Base-by-base conservation (phyloP, 1,284 basidiomycete species). In the Ustilago shanxiensis region DNA sequence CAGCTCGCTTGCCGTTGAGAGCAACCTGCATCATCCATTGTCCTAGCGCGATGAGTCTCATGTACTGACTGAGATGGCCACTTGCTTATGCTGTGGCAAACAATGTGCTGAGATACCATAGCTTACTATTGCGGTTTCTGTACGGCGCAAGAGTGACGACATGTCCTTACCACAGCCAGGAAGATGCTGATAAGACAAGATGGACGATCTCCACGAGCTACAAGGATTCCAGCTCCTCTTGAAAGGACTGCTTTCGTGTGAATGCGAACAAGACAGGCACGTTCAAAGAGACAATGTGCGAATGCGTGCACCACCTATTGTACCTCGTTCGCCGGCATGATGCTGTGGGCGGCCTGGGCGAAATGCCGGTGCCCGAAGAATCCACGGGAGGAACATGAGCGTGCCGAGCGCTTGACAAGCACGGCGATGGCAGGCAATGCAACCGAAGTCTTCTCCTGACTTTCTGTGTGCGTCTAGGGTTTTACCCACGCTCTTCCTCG, bases 1-100 rank as follows among this genome's bases (percentile, higher is more conserved):
- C 49, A 29, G 5, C 35, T 37, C 35, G 35, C 35, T 37, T 47
- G 44, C 7, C 20, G 22, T 26, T 29, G 56, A 22, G 31, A 2
- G 14, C 35, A 37, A 16, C 35, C 35, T 14, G 13, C 14, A 37
- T 14, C 35, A 37, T n/a, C 31, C 35, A 37, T 13, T 41, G 37
- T 13, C 20, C 59, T 61, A 26, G 59, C 59, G 51, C 59, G 51
- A 61, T 51, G 11, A 24, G 14, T 18, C n/a, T n/a, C n/a, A n/a
- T n/a, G n/a, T n/a, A n/a, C n/a, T n/a, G n/a, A n/a, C n/a, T n/a
- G n/a, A n/a, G n/a, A n/a, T n/a, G n/a, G n/a, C n/a, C n/a, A n/a
- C n/a, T n/a, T n/a, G n/a, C n/a, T n/a, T n/a, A n/a, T n/a, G n/a
- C n/a, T n/a, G n/a, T n/a, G n/a, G n/a, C n/a, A n/a, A n/a, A n/a